Evolutionary conservation across 1,284 basidiomycete species (phyloP), one percentile per base, ranked within the genome.

Genomic region (Rhodotorula sp.): DNA sequence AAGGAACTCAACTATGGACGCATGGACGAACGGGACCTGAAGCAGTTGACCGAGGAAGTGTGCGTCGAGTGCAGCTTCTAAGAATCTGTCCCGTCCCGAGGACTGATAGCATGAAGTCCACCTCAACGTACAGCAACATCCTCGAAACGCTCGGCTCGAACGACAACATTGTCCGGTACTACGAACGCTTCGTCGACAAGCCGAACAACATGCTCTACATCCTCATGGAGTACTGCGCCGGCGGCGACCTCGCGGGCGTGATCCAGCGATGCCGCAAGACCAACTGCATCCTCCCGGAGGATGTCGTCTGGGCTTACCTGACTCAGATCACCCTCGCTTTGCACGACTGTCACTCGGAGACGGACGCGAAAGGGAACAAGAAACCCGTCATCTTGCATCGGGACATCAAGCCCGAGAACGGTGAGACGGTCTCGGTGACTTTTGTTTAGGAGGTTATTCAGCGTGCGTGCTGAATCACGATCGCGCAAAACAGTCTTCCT

Each of bases 11-110:
- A 97, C 82, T 98, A 97, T 81, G 92, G 93, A 77, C 87, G 89
- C 72, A 97, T 97, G 94, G 90, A 86, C 62, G 92, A 95, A 80
- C 86, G 92, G 65, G 94, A 97, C 80, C 85, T 91, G 77, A 92
- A 92, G 80, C 95, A 98, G 81, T 94, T 98, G 70, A 90, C 95
- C 7, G 88, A 94, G n/a, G 95, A 99, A 87, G 95, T 98, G 93
- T 95, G 80, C 79, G 91, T 86, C 19, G 19, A 47, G 45, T 26
- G 2, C 21, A 12, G 12, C 16, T n/a, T 56, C 15, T 55, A 31
- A 21, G 14, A 2, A 8, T 15, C 21, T 14, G 16, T 43, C 38
- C 38, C 38, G 34, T 43, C 12, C 38, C 38, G 38, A 2, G 38
- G 38, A 43, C 38, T 43, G 38, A 43, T 43, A 8, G 28, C 28